A percentile compares a stretch with the other conserved stretches of the same genome.
These are phyloP conservation scores for Aspergillus nidulans DNA, from an alignment of 495 filamentous ascomycete genomes.

Conservation along the genomic window DNA sequence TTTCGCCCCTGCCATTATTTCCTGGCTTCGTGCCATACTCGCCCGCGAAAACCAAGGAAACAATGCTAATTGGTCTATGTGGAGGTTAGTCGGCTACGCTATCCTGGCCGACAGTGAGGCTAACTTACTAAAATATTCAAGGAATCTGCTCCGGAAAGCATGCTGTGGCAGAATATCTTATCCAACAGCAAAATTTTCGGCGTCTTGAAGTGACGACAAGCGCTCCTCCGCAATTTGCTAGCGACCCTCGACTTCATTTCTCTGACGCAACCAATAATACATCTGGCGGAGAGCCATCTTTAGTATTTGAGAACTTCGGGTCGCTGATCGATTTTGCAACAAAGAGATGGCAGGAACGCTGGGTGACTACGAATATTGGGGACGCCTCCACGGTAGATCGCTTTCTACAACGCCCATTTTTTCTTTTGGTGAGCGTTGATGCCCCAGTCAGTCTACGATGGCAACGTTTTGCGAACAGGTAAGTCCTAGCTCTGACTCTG, in stretches of 20 bases:
- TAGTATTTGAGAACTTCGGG: slow-evolving; percentile 53
- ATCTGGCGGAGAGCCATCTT: slow-evolving; percentile 19
- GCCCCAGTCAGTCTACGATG: slow-evolving; percentile 81
- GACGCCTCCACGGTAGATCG: slow-evolving; percentile 63
- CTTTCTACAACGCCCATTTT: slow-evolving; percentile 78
- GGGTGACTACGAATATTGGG: slow-evolving; percentile 79
- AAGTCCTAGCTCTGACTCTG: background rate
- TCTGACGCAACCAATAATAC: slow-evolving; percentile 20
- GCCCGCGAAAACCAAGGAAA: slow-evolving; percentile 4
- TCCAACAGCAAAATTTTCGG: slow-evolving; percentile 69
- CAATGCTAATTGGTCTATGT: slow-evolving; percentile 91
- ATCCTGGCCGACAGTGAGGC: background rate
- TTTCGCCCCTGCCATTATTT: background rate
- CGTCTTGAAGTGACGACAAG: slow-evolving; percentile 31
- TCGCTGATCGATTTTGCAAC: slow-evolving; percentile 80
- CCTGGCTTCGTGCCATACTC: background rate
- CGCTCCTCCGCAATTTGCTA: slow-evolving; percentile 14
- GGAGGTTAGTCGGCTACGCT: slow-evolving; percentile 57
- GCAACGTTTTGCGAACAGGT: slow-evolving; percentile 63
- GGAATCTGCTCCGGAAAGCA: slow-evolving; percentile 89
- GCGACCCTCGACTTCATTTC: slow-evolving; percentile 28
- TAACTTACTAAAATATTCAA: slow-evolving; percentile 30
- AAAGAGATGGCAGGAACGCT: slow-evolving; percentile 72
- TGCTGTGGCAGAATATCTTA: slow-evolving; percentile 77
- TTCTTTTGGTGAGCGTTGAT: slow-evolving; percentile 87